Evolutionary conservation across 108 stramenopile species (phyloP).

Genomic region (Fragilariopsis cylindrus): DNA sequence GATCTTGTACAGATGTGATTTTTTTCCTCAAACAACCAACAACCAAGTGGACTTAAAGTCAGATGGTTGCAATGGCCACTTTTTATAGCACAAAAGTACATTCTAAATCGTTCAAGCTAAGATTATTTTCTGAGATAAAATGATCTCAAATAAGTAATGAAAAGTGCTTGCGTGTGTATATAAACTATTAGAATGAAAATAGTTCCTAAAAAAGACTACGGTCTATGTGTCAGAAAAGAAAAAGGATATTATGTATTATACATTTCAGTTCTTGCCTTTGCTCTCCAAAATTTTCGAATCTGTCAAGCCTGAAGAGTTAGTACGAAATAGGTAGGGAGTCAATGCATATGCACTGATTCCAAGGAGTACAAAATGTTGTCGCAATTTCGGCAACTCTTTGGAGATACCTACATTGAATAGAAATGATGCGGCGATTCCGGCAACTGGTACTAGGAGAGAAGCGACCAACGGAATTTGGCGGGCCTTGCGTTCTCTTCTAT

Average conservation of each 20-base stretch:
- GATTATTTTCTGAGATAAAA: too few species aligned
- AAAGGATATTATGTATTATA: not conserved
- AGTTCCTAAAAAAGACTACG: too few species aligned
- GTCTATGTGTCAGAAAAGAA: too few species aligned
- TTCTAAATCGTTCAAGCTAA: too few species aligned
- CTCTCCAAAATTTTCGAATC: constrained; percentile 6
- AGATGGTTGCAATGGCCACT: too few species aligned
- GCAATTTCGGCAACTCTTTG: constrained; percentile 4
- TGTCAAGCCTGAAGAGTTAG: constrained; percentile 6
- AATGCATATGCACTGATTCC: constrained; percentile 24
- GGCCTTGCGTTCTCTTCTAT: constrained; percentile 20
- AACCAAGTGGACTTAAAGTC: too few species aligned
- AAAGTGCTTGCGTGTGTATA: too few species aligned
- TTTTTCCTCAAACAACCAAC: too few species aligned
- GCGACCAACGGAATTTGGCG: constrained; percentile 29
- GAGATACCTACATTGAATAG: not conserved
- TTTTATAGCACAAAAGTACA: too few species aligned
- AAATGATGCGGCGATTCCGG: constrained; percentile 3
- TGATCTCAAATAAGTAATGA: too few species aligned
- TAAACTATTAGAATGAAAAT: too few species aligned
- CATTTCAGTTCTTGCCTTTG: not conserved
- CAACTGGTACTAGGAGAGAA: constrained; percentile 11
- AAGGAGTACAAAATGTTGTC: constrained; percentile 23
- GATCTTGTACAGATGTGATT: too few species aligned
- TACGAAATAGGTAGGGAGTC: constrained; percentile 12